phyloP scores from a whole-genome alignment of 441 rosid species.

The Adansonia madagascariensis region DNA sequence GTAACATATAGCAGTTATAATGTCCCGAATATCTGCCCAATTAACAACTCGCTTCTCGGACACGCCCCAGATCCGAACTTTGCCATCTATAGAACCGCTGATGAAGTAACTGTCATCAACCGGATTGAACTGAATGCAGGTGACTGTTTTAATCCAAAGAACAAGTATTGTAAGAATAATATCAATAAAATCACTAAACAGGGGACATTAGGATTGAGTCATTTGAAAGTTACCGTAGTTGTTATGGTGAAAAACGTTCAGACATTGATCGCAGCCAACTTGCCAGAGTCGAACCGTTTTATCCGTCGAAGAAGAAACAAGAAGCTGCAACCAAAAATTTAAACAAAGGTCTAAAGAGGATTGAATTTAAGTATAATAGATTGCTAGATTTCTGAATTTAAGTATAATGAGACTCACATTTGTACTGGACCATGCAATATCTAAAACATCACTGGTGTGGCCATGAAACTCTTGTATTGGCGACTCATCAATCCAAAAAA shows the following conservation, averaged over 20 bases:
- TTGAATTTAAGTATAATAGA: not conserved
- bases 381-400: not conserved
- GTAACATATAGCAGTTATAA: constrained; percentile 71
- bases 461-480: constrained; percentile 76
- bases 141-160: constrained; percentile 57
- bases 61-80: constrained; percentile 85
- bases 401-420: constrained; percentile 54
- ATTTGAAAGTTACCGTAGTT: constrained; percentile 54
- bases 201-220: not conserved
- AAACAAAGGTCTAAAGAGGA: constrained; percentile 15
- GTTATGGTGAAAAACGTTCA: constrained; percentile 59
- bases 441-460: constrained; percentile 69
- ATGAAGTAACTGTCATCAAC: constrained; percentile 65
- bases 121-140: constrained; percentile 88
- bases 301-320: constrained; percentile 82
- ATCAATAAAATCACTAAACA: not conserved
- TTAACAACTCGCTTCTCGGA: constrained; percentile 65
- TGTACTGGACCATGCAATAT: constrained; percentile 86
- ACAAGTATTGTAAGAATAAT: constrained; percentile 12
- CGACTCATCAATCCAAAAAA: constrained; percentile 63
- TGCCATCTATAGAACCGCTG: constrained; percentile 92
- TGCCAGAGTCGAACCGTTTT: constrained; percentile 80
- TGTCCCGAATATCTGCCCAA: constrained; percentile 73
- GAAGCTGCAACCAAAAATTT: constrained; percentile 52
- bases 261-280: constrained; percentile 55